A percentile compares a stretch with the other conserved stretches of the same genome.
Conservation (phyloP, 768 basidiomycete genomes). For the Leccinum barrowsii region DNA sequence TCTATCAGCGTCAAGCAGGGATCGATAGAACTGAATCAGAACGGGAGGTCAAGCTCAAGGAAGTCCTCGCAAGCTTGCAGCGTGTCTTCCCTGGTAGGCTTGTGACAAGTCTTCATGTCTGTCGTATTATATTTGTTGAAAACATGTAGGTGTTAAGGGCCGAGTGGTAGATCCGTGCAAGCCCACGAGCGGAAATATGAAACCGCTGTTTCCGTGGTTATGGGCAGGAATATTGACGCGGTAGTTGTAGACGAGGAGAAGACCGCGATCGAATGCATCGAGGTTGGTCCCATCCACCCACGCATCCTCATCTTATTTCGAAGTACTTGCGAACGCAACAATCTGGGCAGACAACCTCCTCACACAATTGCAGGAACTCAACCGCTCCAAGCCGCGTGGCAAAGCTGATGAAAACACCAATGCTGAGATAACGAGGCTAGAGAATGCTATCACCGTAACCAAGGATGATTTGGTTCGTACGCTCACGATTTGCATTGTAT, state of each 20-base stretch:
- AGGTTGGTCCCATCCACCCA: conserved; percentile 45
- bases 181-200: conserved; percentile 90
- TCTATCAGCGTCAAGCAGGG: conserved; percentile 84
- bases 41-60: conserved; percentile 78
- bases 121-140: not conserved
- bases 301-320: not conserved
- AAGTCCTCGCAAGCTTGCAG: conserved; percentile 79
- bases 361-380: conserved; percentile 77
- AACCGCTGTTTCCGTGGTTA: conserved; percentile 83
- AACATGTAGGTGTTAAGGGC: conserved; percentile 73
- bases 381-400: conserved; percentile 75
- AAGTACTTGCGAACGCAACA: conserved; percentile 95
- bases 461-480: conserved; percentile 77
- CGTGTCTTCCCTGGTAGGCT: conserved; percentile 79
- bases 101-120: not conserved
- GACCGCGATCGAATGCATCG: conserved; percentile 96
- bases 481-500: not conserved
- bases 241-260: conserved; percentile 97
- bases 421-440: conserved; percentile 72
- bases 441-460: conserved; percentile 69
- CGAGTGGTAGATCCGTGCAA: conserved; percentile 93
- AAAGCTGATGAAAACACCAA: conserved; percentile 80
- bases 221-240: conserved; percentile 93
- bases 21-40: conserved; percentile 87
- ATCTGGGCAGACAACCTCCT: conserved; percentile 81